Percentiles rank a stretch among this genome's conserved stretches.
phyloP scores from a whole-genome alignment of 176 grass and related monocot genomes.

The Secale cereale region DNA sequence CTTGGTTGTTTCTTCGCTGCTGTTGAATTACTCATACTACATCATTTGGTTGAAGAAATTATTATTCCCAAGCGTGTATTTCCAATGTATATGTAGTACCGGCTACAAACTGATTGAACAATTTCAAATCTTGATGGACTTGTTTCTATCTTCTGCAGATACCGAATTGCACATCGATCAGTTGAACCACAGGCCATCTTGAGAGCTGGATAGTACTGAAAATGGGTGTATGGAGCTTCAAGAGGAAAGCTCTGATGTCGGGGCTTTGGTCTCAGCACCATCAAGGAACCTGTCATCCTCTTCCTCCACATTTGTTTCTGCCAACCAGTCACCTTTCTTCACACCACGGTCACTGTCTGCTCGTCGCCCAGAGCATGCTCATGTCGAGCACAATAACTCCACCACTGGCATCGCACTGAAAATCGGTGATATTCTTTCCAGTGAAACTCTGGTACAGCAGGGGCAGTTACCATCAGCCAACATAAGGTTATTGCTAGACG shows the following conservation, averaged over 20 bases:
- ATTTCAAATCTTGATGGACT: constrained; percentile 2
- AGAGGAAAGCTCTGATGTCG: constrained; percentile 74
- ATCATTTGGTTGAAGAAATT: background rate
- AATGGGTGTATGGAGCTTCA: constrained; percentile 98
- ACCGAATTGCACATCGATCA: constrained; percentile 7
- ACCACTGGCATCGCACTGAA: constrained; percentile 25
- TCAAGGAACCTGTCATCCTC: constrained; percentile 83
- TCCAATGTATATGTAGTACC: background rate
- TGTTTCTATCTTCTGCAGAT: constrained; percentile 31
- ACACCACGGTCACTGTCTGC: constrained; percentile 63
- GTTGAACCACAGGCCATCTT: constrained; percentile 27
- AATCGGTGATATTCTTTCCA: constrained; percentile 48
- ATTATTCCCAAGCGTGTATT: background rate
- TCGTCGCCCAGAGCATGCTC: constrained; percentile 28
- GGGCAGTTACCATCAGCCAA: constrained; percentile 30
- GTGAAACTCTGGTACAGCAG: constrained; percentile 12
- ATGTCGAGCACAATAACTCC: constrained; percentile 14
- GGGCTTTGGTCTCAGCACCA: constrained; percentile 57
- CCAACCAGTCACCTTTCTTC: constrained; percentile 93
- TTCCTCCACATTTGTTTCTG: constrained; percentile 92
- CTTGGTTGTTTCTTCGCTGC: constrained; percentile 3
- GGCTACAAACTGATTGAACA: background rate
- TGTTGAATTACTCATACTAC: background rate
- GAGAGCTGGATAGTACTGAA: constrained; percentile 51
- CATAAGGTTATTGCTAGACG: constrained; percentile 28